phyloP scores from a whole-genome alignment of 2,329 filamentous ascomycete species.

The Nothophoma quercina region DNA sequence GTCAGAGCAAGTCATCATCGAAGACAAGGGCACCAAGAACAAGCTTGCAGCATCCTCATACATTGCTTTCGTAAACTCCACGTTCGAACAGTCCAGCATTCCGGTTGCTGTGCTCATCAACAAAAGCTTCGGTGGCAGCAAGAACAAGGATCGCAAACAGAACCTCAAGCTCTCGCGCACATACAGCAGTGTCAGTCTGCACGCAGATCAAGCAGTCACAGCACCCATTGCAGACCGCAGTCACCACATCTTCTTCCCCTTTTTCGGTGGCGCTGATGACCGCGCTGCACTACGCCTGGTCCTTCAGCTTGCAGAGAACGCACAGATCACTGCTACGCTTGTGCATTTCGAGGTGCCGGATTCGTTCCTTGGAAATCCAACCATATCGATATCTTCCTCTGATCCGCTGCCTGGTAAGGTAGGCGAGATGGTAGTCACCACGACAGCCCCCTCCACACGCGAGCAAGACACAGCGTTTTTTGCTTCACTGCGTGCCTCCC shows the following conservation, averaged over 20 bases:
- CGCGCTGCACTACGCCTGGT: slow-evolving; percentile 79
- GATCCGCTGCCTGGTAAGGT: slow-evolving; percentile 23
- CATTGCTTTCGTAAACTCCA: slow-evolving; percentile 73
- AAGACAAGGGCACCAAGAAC: slow-evolving; percentile 60
- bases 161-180: slow-evolving; percentile 35
- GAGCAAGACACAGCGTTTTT: slow-evolving; percentile 65
- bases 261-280: slow-evolving; percentile 85
- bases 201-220: slow-evolving; percentile 64
- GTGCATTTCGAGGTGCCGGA: slow-evolving; percentile 62
- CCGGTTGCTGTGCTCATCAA: slow-evolving; percentile 84
- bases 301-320: slow-evolving; percentile 82
- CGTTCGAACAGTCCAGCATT: slow-evolving; percentile 69
- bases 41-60: slow-evolving; percentile 71
- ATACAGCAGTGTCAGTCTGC: slow-evolving; percentile 52
- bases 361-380: slow-evolving; percentile 23
- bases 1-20: slow-evolving; percentile 66
- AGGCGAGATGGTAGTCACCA: slow-evolving; percentile 20
- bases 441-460: slow-evolving; percentile 12
- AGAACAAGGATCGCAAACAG: slow-evolving; percentile 43
- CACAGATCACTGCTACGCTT: slow-evolving; percentile 79
- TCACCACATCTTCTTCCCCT: slow-evolving; percentile 87
- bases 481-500: slow-evolving; percentile 62
- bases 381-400: slow-evolving; percentile 14
- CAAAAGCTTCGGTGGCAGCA: slow-evolving; percentile 66
- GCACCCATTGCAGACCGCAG: slow-evolving; percentile 69